Evolutionary conservation across 768 basidiomycete genomes (phyloP).

Genomic region (Coprinopsis cinerea): DNA sequence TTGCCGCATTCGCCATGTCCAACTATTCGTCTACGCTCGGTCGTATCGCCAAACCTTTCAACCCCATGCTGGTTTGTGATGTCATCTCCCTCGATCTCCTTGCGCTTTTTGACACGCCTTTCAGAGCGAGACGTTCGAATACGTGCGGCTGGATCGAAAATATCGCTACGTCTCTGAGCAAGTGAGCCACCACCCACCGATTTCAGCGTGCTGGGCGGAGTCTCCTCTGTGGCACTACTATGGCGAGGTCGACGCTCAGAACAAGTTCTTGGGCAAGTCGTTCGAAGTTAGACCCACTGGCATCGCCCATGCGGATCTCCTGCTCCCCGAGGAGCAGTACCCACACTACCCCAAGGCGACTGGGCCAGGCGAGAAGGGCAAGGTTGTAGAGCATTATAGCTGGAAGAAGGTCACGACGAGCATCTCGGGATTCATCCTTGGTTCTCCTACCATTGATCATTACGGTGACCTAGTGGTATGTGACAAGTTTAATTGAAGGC

Average conservation of each 20-base stretch:
- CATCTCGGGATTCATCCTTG: conserved; percentile 90
- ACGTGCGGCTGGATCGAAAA: conserved; percentile 78
- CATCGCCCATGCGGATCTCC: conserved; percentile 82
- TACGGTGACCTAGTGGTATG: conserved; percentile 92
- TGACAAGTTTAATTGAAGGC: conserved; percentile 15
- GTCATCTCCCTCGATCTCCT: neutral
- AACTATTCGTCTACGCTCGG: conserved; percentile 97
- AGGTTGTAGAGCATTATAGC: conserved; percentile 83
- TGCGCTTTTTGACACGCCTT: conserved; percentile 1
- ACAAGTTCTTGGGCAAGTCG: conserved; percentile 93
- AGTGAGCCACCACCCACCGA: conserved; percentile 96
- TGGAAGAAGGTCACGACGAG: conserved; percentile 95
- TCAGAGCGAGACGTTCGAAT: conserved; percentile 92
- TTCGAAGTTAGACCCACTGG: conserved; percentile 97
- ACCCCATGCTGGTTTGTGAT: conserved; percentile 79
- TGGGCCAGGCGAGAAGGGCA: conserved; percentile 35
- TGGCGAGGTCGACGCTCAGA: conserved; percentile 95
- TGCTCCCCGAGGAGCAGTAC: conserved; percentile 63
- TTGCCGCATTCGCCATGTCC: conserved; percentile 96
- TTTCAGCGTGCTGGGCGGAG: conserved; percentile 94
- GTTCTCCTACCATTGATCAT: conserved; percentile 83
- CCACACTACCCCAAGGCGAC: conserved; percentile 56
- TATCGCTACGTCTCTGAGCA: conserved; percentile 95
- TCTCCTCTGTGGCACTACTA: conserved; percentile 86
- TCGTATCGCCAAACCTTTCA: conserved; percentile 95